Conservation (phyloP, 345 rosid species). For the Stellera chamaejasme region DNA sequence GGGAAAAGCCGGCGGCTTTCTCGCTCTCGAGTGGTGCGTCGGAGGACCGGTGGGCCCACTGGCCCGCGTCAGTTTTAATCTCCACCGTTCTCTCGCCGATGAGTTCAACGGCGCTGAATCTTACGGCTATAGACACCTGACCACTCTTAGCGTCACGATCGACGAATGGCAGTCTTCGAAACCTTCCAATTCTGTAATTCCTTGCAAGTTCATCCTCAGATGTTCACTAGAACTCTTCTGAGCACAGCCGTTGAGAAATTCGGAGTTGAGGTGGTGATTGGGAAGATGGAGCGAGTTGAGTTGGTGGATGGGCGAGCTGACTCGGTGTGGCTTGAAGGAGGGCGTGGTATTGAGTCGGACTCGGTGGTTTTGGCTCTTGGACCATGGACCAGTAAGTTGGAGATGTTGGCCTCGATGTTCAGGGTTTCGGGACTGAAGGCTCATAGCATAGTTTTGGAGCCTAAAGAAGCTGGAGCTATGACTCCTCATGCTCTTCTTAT, state of each 20-base stretch:
- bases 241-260: constrained; percentile 46
- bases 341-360: constrained; percentile 48
- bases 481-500: constrained; percentile 71
- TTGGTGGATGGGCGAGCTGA: constrained; percentile 39
- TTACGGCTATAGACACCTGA: constrained; percentile 70
- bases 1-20: constrained; percentile 88
- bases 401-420: constrained; percentile 48
- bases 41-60: constrained; percentile 46
- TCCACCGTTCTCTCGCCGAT: constrained; percentile 66
- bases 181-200: constrained; percentile 19
- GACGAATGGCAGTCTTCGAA: constrained; percentile 32
- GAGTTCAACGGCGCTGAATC: constrained; percentile 62
- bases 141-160: constrained; percentile 56
- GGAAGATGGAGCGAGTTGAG: constrained; percentile 45
- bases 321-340: constrained; percentile 59
- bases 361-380: constrained; percentile 72
- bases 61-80: constrained; percentile 81
- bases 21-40: constrained; percentile 90
- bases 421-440: constrained; percentile 72
- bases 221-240: constrained; percentile 52
- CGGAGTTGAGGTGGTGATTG: constrained; percentile 65
- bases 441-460: constrained; percentile 75
- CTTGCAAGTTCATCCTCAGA: constrained; percentile 80
- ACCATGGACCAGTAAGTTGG: constrained; percentile 78
- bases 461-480: constrained; percentile 42